phyloP scores from a whole-genome alignment of 106 monocot species.

The Amphibolis antarctica region DNA sequence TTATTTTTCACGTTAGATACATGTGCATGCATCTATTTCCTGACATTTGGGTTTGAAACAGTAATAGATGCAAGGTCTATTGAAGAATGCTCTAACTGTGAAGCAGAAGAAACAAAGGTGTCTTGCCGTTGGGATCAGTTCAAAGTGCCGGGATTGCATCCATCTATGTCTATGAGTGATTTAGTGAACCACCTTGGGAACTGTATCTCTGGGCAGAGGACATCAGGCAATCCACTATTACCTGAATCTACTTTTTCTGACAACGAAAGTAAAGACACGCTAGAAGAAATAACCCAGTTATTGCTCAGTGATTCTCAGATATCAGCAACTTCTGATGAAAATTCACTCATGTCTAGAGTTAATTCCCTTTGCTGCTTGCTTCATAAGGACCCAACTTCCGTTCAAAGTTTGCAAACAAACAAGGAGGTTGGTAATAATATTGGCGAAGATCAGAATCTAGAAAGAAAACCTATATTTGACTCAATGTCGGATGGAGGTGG shows the following conservation, averaged over 20 bases:
- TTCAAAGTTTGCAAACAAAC: constrained; percentile 17
- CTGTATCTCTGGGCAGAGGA: constrained; percentile 59
- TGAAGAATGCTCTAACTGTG: constrained; percentile 10
- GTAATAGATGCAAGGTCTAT: constrained; percentile 18
- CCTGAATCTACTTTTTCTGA: constrained; percentile 6
- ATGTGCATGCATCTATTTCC: neutral
- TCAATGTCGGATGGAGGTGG: neutral
- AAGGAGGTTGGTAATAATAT: neutral
- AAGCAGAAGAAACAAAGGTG: constrained; percentile 14
- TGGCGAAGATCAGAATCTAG: neutral
- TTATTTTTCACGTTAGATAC: neutral
- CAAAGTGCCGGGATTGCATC: constrained; percentile 42
- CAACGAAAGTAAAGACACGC: constrained; percentile 37
- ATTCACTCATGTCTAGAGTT: constrained; percentile 60
- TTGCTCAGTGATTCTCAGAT: constrained; percentile 58
- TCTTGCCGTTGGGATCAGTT: constrained; percentile 34
- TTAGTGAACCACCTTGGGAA: constrained; percentile 64
- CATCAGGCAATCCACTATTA: constrained; percentile 22
- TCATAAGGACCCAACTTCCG: constrained; percentile 33
- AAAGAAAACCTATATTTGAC: constrained; percentile 6
- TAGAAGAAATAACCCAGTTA: constrained; percentile 52
- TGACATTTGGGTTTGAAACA: constrained; percentile 6
- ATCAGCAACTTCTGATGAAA: constrained; percentile 41
- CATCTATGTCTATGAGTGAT: constrained; percentile 86
- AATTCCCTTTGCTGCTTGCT: constrained; percentile 71